A percentile compares a stretch with the other conserved stretches of the same genome.
These are phyloP conservation scores for Eucalyptus camaldulensis DNA, from an alignment of 345 rosid genomes.

Conservation along the genomic window DNA sequence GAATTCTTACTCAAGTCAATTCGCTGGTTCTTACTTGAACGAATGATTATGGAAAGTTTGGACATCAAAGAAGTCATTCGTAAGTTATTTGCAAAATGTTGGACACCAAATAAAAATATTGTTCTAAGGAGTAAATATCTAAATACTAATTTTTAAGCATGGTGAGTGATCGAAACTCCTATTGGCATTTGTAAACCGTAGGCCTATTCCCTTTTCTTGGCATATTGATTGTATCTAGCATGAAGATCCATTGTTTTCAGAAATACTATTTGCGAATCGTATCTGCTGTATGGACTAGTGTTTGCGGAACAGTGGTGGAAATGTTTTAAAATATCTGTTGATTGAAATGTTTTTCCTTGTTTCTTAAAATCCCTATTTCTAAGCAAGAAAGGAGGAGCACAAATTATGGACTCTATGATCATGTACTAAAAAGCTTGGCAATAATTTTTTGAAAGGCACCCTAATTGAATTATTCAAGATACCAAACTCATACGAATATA, in stretches of 20 bases:
- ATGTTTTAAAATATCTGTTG: neutral
- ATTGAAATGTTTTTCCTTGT: neutral
- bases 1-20: neutral
- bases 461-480: neutral
- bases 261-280: neutral
- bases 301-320: too few relatives aligned
- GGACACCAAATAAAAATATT: accelerated
- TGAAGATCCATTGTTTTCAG: neutral
- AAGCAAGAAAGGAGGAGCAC: neutral
- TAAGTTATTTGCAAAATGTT: neutral
- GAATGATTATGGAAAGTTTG: neutral
- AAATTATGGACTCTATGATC: accelerated
- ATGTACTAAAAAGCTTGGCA: neutral
- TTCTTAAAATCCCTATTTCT: neutral
- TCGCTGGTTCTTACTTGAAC: accelerated
- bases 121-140: neutral
- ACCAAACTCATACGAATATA: neutral
- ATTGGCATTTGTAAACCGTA: neutral
- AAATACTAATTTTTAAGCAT: neutral
- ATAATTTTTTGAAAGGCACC: neutral
- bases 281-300: too few relatives aligned
- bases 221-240: neutral
- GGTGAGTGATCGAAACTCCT: neutral
- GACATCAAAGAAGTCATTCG: neutral
- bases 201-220: neutral